phyloP scores from a whole-genome alignment of 129 eudicot species.

The Artemisia tridentata region DNA sequence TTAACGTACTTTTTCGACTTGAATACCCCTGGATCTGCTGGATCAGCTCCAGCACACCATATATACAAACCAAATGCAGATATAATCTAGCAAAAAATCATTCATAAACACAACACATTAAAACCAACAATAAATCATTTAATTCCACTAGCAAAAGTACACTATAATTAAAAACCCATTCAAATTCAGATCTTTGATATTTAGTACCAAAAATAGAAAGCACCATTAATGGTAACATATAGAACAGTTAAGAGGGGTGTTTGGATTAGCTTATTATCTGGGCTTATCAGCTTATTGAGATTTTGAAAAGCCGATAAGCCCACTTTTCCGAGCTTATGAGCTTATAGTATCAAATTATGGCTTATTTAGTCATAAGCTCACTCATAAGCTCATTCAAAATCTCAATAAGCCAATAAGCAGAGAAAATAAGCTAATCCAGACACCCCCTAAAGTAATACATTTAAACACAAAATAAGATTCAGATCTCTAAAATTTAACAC shows the following conservation, averaged over 20 bases:
- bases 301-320: too few species aligned
- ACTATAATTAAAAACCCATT: neutral
- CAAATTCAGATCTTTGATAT: neutral
- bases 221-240: neutral
- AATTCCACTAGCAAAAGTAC: neutral
- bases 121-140: too few species aligned
- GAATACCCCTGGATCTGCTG: conserved; percentile 97
- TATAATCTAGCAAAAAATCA: conserved; percentile 46
- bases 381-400: too few species aligned
- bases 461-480: conserved; percentile 28
- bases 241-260: neutral
- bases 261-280: too few species aligned
- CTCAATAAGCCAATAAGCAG: too few species aligned
- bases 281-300: too few species aligned
- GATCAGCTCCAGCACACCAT: conserved; percentile 99
- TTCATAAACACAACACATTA: neutral
- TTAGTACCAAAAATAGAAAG: neutral
- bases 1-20: conserved; percentile 83
- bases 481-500: conserved; percentile 49
- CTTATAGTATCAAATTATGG: too few species aligned
- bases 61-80: conserved; percentile 78
- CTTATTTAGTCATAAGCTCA: too few species aligned
- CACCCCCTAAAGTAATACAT: conserved; percentile 17
- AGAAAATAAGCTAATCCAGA: too few species aligned
- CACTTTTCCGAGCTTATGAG: too few species aligned